Evolutionary conservation across 1,284 basidiomycete species (phyloP), one percentile per base, ranked within the genome.

Genomic region (Apiotrichum sp.): DNA sequence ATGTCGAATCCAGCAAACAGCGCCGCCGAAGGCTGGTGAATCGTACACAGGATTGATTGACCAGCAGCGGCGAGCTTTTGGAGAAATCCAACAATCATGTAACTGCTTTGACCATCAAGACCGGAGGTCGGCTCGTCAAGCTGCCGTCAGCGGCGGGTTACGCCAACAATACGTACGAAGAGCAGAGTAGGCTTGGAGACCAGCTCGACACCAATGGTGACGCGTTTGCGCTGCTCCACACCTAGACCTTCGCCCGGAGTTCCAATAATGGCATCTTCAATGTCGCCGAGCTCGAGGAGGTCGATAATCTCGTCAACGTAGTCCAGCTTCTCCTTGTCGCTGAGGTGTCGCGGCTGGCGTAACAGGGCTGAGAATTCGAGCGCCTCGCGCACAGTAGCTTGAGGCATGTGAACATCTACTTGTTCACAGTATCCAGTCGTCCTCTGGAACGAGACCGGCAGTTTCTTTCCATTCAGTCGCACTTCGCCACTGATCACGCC

Each of bases 331-430:
- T 81, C 79, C 59, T 77, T 78, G 31, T 80, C 72, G 0, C 87
- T 78, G 1, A 88, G 81, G 4, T 78, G 78, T 4, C 79, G 73
- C 0, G 88, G 86, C 66, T 93, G 91, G 16, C 91, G 84, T 8
- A 93, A 77, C 59, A 84, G 81, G 0, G 91, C 91, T 1, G 87
- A 89, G 75, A 93, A 91, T 34, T 84, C 76, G 0, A 95, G 76
- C 0, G 90, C 87, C 67, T 95, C 90, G 29, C 88, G 80, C 4
- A 95, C 90, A 6, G 74, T 76, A 3, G 72, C 57, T 49, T 64
- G 63, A 8, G 70, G 70, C 5, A 70, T 62, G 56, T 72, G 71
- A 14, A 71, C 66, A 51, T 75, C 73, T 32, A 67, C 64, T 59
- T 75, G 73, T 59, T 74, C 77, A 65, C 59, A 73, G 58, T 74